Evolutionary conservation across 768 basidiomycete genomes (phyloP), one percentile per base, ranked within the genome.

Genomic region (Leccinum obscurum): DNA sequence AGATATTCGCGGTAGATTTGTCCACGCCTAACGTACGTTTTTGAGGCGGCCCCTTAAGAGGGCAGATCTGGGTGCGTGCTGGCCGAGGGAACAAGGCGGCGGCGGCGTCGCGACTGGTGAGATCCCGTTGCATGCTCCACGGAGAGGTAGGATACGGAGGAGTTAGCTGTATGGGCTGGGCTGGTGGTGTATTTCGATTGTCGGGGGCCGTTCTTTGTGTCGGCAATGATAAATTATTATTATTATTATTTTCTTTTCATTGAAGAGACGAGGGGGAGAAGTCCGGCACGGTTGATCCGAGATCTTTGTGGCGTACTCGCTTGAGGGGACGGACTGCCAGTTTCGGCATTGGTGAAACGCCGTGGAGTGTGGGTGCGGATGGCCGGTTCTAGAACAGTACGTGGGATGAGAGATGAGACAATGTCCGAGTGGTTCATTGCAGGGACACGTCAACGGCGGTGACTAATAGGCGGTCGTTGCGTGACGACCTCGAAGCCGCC

Each of bases 1-100:
- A 66, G 39, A 63, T 66, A 63, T 50, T 66, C 60, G 64, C 46
- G 65, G 64, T 53, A 63, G 54, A 65, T 66, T 62, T 13, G 59
- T 22, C 9, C 39, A 64, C 41, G 56, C 13, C 17, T n/a, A 28
- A 53, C n/a, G 41, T 63, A 52, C 50, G 20, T 48, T 64, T 53
- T 46, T 46, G 20, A 41, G 41, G 2, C 17, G 41, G 17, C 22
- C 49, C 35, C 52, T 46, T 37, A 22, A n/a, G 24, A 46, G 30
- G 34, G 62, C 15, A 9, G 51, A 63, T 62, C 50, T 62, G 28
- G 14, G 37, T 15, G 32, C 20, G 24, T 17, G 35, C 17, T 26
- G 46, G 17, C 64, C 55, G 63, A 54, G 55, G 63, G 49, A 41
- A 60, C 63, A 51, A 48, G n/a, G 24, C 22, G 58, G 57, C 44